Conservation (phyloP, 352 stramenopile genomes). For the Phytophthora niederhauseri region DNA sequence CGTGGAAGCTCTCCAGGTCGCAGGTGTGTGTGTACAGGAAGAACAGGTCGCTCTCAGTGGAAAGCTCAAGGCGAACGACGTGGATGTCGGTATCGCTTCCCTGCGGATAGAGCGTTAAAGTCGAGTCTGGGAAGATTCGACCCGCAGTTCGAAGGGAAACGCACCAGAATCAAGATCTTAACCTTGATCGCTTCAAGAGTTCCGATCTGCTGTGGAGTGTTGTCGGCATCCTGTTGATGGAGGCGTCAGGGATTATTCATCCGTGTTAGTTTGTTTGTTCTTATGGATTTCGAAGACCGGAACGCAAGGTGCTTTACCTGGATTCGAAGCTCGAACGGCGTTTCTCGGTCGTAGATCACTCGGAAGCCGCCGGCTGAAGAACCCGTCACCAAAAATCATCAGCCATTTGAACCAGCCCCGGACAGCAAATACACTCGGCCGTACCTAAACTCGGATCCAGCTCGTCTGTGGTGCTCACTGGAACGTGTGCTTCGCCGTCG, state of each 20-base stretch:
- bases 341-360: conserved; percentile 93
- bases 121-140: not conserved
- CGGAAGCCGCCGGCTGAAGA: conserved; percentile 78
- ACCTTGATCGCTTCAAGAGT: conserved; percentile 95
- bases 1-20: conserved; percentile 85
- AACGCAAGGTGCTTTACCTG: conserved; percentile 48
- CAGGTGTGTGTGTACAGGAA: conserved; percentile 94
- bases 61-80: conserved; percentile 90
- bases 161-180: conserved; percentile 92
- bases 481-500: conserved; percentile 47
- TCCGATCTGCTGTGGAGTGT: conserved; percentile 89
- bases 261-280: not conserved
- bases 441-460: conserved; percentile 83
- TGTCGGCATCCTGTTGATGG: conserved; percentile 65
- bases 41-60: conserved; percentile 94
- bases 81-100: conserved; percentile 87
- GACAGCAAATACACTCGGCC: not conserved
- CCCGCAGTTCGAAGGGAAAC: not conserved
- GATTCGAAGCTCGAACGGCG: conserved; percentile 91
- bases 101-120: conserved; percentile 31
- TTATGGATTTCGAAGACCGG: not conserved
- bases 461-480: conserved; percentile 59
- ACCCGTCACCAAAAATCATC: not conserved
- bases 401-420: not conserved
- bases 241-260: not conserved